These are phyloP conservation scores for Verticillium alfalfae DNA, from an alignment of 2,329 filamentous ascomycete species.

Conservation along the genomic window DNA sequence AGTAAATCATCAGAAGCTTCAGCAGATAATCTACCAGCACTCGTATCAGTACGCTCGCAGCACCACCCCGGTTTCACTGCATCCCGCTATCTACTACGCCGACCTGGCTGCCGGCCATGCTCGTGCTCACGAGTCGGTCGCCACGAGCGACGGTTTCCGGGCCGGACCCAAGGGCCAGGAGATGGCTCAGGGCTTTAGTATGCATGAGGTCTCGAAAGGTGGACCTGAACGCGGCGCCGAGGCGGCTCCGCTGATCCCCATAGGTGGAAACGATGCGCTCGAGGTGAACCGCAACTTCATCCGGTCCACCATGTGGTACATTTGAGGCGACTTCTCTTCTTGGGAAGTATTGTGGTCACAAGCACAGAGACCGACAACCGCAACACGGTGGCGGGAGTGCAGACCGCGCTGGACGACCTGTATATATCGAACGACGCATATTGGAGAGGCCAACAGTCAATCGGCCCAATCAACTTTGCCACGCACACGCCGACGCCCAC, in stretches of 20 bases:
- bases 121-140: constrained; percentile 61
- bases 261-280: constrained; percentile 15
- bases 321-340: constrained; percentile 16
- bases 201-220: constrained; percentile 25
- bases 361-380: too few species aligned
- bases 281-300: constrained; percentile 24
- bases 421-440: too few species aligned
- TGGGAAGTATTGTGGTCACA: neutral
- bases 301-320: constrained; percentile 38
- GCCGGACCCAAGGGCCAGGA: constrained; percentile 38
- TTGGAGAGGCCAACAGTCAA: too few species aligned
- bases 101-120: constrained; percentile 82
- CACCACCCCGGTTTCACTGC: constrained; percentile 84
- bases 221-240: constrained; percentile 4
- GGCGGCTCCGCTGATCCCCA: constrained; percentile 12
- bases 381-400: too few species aligned
- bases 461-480: too few species aligned
- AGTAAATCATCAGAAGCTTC: constrained; percentile 62
- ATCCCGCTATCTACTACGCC: constrained; percentile 91
- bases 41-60: constrained; percentile 91
- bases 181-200: constrained; percentile 28
- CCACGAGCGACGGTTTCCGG: constrained; percentile 37
- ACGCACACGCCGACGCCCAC: too few species aligned
- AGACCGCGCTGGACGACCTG: too few species aligned
- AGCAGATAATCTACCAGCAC: constrained; percentile 89